Conservation (phyloP, 1,284 basidiomycete genomes). For the Tylopilus orsonianus region DNA sequence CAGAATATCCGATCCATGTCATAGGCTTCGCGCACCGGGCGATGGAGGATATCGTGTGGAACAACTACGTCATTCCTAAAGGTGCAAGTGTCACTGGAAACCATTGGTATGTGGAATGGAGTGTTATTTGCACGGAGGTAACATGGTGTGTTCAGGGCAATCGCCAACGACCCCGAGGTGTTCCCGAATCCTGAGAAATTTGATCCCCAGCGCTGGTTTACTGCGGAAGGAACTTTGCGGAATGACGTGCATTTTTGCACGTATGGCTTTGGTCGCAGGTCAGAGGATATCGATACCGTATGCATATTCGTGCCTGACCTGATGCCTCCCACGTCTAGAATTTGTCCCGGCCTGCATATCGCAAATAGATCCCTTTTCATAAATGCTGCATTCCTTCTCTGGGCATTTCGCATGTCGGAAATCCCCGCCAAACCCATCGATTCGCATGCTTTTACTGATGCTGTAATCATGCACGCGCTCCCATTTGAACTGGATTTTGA, state of each 20-base stretch:
- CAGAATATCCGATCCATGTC: constrained; percentile 5
- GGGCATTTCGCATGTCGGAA: constrained; percentile 29
- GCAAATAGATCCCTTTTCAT: constrained; percentile 31
- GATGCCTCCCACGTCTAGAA: constrained; percentile 17
- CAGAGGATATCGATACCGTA: not conserved
- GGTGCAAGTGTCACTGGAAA: constrained; percentile 58
- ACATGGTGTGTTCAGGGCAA: constrained; percentile 37
- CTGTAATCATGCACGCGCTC: constrained; percentile 8
- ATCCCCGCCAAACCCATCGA: constrained; percentile 24
- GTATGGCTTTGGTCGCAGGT: constrained; percentile 63
- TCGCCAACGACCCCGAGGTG: constrained; percentile 53
- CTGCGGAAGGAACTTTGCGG: constrained; percentile 43
- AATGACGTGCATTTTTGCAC: constrained; percentile 54
- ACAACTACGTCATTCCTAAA: constrained; percentile 54
- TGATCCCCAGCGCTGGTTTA: constrained; percentile 59
- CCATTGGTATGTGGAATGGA: constrained; percentile 44
- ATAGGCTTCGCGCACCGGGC: constrained; percentile 54
- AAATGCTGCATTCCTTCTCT: constrained; percentile 22
- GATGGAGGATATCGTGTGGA: constrained; percentile 58
- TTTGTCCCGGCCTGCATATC: constrained; percentile 29
- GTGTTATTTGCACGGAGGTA: not conserved
- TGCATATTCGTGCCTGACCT: not conserved
- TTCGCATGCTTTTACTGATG: constrained; percentile 20
- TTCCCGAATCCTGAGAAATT: constrained; percentile 62
- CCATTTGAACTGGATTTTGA: constrained; percentile 23